A percentile compares a stretch with the other conserved stretches of the same genome.
Evolutionary conservation across 1,284 basidiomycete genomes (phyloP).

Genomic region (Malassezia vespertilionis): DNA sequence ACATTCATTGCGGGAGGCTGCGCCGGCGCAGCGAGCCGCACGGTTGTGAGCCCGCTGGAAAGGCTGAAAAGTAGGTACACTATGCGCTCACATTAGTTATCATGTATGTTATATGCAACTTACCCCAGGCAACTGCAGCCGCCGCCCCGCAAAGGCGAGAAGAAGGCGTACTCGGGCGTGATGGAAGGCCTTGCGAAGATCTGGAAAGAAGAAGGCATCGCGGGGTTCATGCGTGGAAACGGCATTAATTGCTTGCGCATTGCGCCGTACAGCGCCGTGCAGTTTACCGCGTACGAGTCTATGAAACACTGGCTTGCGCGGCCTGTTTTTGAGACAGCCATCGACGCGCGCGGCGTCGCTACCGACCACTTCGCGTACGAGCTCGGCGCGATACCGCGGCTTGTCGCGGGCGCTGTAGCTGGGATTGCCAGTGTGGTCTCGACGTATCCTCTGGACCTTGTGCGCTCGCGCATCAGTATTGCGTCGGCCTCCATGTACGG

Average conservation of each 20-base stretch:
- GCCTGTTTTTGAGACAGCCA: background rate
- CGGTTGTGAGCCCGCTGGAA: conserved; percentile 82
- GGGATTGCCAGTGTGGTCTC: conserved; percentile 81
- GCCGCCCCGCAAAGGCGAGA: conserved; percentile 8
- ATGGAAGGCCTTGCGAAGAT: conserved; percentile 51
- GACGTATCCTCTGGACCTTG: conserved; percentile 85
- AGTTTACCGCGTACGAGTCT: conserved; percentile 78
- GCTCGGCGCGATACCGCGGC: conserved; percentile 50
- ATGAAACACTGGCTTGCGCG: conserved; percentile 53
- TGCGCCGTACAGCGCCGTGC: conserved; percentile 66
- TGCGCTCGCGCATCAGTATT: conserved; percentile 81
- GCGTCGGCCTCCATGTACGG: conserved; percentile 50
- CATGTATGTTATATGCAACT: conserved; percentile 56
- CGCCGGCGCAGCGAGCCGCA: conserved; percentile 59
- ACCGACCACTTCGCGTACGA: conserved; percentile 3
- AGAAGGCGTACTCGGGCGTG: conserved; percentile 40
- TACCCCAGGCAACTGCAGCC: conserved; percentile 36
- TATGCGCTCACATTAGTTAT: conserved; percentile 54
- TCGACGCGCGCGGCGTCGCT: background rate
- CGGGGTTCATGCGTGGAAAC: conserved; percentile 71
- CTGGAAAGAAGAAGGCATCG: conserved; percentile 84
- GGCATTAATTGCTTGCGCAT: conserved; percentile 87
- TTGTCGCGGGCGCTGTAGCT: conserved; percentile 73
- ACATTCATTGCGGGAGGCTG: conserved; percentile 61
- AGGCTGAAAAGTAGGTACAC: conserved; percentile 59